Evolutionary conservation across 331 rosid species (phyloP).

Genomic region (Dryas integrifolia): DNA sequence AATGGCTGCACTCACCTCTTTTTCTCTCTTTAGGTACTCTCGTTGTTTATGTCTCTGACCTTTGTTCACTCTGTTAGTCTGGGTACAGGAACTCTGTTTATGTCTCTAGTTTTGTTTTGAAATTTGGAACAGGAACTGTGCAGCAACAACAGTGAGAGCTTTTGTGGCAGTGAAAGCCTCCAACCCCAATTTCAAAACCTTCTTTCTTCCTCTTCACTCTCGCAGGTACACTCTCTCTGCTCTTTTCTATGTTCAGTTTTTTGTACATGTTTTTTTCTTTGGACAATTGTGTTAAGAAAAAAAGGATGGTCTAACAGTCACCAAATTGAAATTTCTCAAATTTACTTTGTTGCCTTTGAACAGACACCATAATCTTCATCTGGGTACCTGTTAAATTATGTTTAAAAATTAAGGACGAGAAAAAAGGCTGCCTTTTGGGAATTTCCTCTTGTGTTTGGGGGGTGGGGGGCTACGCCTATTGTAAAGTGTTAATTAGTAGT

Average conservation of each 20-base stretch:
- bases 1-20: constrained; percentile 54
- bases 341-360: background rate
- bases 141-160: constrained; percentile 45
- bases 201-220: constrained; percentile 39
- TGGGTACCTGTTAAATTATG: background rate
- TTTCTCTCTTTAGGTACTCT: constrained; percentile 45
- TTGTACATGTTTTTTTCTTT: constrained; percentile 2
- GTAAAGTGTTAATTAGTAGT: background rate
- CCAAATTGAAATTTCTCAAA: background rate
- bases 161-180: constrained; percentile 41
- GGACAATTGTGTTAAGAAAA: background rate
- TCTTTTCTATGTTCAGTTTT: background rate
- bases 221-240: constrained; percentile 46
- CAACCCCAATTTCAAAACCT: constrained; percentile 33
- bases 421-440: background rate
- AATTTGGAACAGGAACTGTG: constrained; percentile 41
- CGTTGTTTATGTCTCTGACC: constrained; percentile 6
- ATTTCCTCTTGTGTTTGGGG: background rate
- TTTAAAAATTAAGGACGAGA: background rate
- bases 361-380: background rate
- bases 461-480: background rate
- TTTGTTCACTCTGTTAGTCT: background rate
- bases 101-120: background rate
- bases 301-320: background rate
- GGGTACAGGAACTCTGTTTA: background rate